Base-by-base conservation (phyloP, 1,139 yeast genomes). In the Pichia cactophila region DNA sequence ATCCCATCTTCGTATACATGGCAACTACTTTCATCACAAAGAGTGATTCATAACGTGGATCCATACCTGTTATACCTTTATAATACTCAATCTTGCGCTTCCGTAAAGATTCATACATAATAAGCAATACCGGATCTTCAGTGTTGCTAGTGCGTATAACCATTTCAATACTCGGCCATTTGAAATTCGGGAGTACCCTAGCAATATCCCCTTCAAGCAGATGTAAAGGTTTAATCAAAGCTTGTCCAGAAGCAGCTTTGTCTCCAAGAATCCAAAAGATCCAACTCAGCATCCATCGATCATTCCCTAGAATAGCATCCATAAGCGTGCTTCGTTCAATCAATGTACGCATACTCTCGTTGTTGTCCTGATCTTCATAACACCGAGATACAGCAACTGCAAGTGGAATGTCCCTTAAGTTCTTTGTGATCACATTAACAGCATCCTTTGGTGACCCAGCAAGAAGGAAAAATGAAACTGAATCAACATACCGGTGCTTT, bases 401-500 rank as follows among this genome's bases (percentile, higher is more conserved):
- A 49, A 92, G 69, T 43, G 81, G 78, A 9, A 81, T 57, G 62
- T 90, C 95, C 1, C 75, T 65, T 42, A 87, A 66, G 61, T 88
- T 84, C 47, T 72, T 78, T 26, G 85, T 75, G 39, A 92, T 62
- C 0, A 88, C 90, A 61, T 76, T 80, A 41, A 86, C 84, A 50
- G 90, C 82, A 65, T 92, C 98, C 49, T 76, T 77, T 20, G 87
- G 68, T 1, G 88, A 72, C 49, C 76, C 92, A 0, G 86, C 96
- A n/a, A 92, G 71, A 38, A 92, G 67, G 66, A 92, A 92, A 63
- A 92, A 90, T 35, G 85, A 82, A 0, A 97, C 97, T 0, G 97
- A 95, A 65, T 90, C 95, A 61, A 78, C 68, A 61, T 77, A 87
- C 42, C 97, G 71, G 63, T 89, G 98, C 61, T 88, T 87, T 50